These are phyloP conservation scores for Talaromyces sp. DNA, from an alignment of 2,329 filamentous ascomycete species.

Conservation along the genomic window DNA sequence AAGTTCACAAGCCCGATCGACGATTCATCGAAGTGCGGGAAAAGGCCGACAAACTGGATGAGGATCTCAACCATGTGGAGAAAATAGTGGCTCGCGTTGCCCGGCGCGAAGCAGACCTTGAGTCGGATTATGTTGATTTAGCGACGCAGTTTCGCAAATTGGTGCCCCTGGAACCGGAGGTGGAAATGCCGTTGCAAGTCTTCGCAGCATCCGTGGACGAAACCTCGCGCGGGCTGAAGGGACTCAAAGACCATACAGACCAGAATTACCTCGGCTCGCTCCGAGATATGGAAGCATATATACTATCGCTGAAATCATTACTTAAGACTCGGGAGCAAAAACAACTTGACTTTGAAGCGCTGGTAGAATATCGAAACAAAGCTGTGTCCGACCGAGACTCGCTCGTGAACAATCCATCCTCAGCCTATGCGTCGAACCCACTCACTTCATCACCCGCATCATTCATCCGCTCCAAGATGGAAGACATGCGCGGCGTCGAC, in stretches of 20 bases:
- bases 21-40: slow-evolving; percentile 93
- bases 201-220: slow-evolving; percentile 85
- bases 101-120: slow-evolving; percentile 78
- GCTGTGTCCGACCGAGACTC: slow-evolving; percentile 80
- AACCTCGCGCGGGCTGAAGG: slow-evolving; percentile 69
- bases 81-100: slow-evolving; percentile 92
- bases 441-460: slow-evolving; percentile 65
- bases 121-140: slow-evolving; percentile 81
- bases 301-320: slow-evolving; percentile 75
- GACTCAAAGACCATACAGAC: slow-evolving; percentile 85
- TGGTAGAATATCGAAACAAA: slow-evolving; percentile 93
- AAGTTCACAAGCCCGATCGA: slow-evolving; percentile 90
- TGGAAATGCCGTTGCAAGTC: slow-evolving; percentile 73
- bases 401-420: slow-evolving; percentile 59
- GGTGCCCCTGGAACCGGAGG: slow-evolving; percentile 78
- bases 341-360: slow-evolving; percentile 92
- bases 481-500: slow-evolving; percentile 93
- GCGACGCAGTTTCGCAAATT: slow-evolving; percentile 94
- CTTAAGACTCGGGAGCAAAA: slow-evolving; percentile 95
- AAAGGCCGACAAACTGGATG: slow-evolving; percentile 86
- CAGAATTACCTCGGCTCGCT: slow-evolving; percentile 91
- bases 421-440: slow-evolving; percentile 52
- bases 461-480: slow-evolving; percentile 89
- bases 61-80: slow-evolving; percentile 87
- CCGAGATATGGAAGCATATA: slow-evolving; percentile 94